Base-by-base conservation (phyloP, 805 yeast species). In the Kuraishia borneana region DNA sequence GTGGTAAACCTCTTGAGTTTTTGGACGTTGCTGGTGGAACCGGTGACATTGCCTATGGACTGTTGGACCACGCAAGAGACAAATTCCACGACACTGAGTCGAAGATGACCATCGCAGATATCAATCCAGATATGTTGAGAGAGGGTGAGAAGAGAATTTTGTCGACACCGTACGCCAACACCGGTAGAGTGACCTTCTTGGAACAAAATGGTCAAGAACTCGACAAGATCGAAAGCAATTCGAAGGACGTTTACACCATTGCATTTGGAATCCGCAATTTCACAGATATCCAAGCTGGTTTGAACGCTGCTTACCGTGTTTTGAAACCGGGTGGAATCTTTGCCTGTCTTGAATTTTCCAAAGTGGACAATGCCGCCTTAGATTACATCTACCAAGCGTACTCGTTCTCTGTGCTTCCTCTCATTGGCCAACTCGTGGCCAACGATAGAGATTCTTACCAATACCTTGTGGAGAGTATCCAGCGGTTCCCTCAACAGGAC, bases 21-120 rank as follows among this genome's bases (percentile, higher is more conserved):
- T 68, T 92, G 42, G 98, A 92, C 57, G 97, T 92, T 37, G 98
- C 98, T 19, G 98, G 98, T 39, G 98, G 98, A 18, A 85, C 97
- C 8, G 98, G 98, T 31, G 98, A 92, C 52, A 89, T 92, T 58
- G 98, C 98, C 1, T 85, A 85, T 59, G 94, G 98, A 2, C 68
- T 92, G 42, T 65, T 92, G 41, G 95, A 87, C 48, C 95, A 92
- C 58, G 97, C 97, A 7, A 76, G 79, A 42, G 58, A 65, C 26
- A 73, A 76, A 41, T 84, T 76, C 51, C 78, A 81, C 37, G 98
- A 92, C 59, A 67, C 58, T 26, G 63, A 66, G 40, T 74, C 85
- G 22, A 74, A 77, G 18, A 92, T 92, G 92, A 84, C 88, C 6
- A 74, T 92, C 32, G 94, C 85, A 4, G 98, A 92, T 58, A 92